These are phyloP conservation scores for Leishmania major DNA, from an alignment of 208 protist genomes.

Conservation along the genomic window DNA sequence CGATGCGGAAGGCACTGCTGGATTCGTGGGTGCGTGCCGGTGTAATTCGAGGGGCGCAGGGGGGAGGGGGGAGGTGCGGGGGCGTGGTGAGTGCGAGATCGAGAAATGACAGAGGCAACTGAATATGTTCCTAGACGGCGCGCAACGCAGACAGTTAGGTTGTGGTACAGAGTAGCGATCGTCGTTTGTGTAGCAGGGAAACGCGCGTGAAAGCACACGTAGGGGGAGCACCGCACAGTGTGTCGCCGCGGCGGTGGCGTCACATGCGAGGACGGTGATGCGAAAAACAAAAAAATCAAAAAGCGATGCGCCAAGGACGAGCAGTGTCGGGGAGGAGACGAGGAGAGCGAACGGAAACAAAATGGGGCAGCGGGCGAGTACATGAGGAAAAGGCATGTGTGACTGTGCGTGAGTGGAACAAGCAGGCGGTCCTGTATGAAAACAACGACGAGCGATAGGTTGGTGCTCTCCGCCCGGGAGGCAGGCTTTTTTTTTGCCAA, in stretches of 20 bases:
- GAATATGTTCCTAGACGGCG: too few relatives aligned
- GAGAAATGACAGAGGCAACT: not conserved
- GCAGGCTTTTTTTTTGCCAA: not conserved
- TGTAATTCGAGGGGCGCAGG: too few relatives aligned
- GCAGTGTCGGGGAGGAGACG: not conserved
- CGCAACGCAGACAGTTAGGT: not conserved
- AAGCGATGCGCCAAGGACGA: not conserved
- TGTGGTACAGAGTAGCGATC: not conserved
- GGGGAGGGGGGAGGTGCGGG: not conserved
- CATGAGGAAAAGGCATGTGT: not conserved
- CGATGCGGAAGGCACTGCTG: not conserved
- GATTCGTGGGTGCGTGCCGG: not conserved
- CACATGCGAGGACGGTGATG: not conserved
- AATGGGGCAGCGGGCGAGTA: not conserved
- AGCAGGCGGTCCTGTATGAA: not conserved
- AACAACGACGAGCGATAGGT: not conserved
- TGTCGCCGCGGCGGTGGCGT: not conserved
- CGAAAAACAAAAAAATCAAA: too few relatives aligned
- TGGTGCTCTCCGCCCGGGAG: not conserved
- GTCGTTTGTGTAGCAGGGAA: not conserved
- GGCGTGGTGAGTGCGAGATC: not conserved
- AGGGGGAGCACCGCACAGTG: not conserved
- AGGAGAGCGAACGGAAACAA: not conserved
- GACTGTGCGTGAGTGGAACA: not conserved
- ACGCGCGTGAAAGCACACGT: not conserved